Conservation (phyloP, 2,329 filamentous ascomycete species). For the Phialophora macrospora region DNA sequence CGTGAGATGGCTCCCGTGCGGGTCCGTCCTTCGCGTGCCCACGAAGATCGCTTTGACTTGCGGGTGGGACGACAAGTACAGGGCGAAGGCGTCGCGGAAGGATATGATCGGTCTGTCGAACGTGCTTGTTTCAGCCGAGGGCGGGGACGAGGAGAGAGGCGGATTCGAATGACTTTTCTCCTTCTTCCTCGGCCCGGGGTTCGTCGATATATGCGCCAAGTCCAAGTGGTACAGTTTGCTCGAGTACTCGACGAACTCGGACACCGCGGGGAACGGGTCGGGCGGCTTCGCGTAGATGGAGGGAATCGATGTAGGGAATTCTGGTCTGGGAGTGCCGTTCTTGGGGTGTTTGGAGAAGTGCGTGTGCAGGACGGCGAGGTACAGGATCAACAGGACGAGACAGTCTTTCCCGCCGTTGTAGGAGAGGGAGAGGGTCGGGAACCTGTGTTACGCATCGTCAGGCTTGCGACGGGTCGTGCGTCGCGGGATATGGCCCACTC, state of each 20-base stretch:
- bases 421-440: slow-evolving; percentile 80
- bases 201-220: slow-evolving; percentile 72
- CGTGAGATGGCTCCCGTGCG: slow-evolving; percentile 77
- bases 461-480: background rate
- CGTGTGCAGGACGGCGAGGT: slow-evolving; percentile 67
- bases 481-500: slow-evolving; percentile 42
- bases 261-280: slow-evolving; percentile 84
- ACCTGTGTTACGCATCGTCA: slow-evolving; percentile 46
- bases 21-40: slow-evolving; percentile 87
- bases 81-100: slow-evolving; percentile 80
- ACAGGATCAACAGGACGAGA: slow-evolving; percentile 85
- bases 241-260: slow-evolving; percentile 76
- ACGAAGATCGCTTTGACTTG: slow-evolving; percentile 79
- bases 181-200: slow-evolving; percentile 49
- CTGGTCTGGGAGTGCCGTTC: slow-evolving; percentile 13
- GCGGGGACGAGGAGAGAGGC: slow-evolving; percentile 1
- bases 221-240: slow-evolving; percentile 73
- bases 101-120: slow-evolving; percentile 41
- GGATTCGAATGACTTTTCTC: slow-evolving; percentile 35
- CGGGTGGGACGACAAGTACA: slow-evolving; percentile 64
- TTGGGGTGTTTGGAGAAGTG: slow-evolving; percentile 38
- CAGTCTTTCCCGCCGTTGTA: slow-evolving; percentile 99
- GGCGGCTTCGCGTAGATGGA: slow-evolving; percentile 87
- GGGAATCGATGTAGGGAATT: slow-evolving; percentile 63
- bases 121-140: background rate